These are phyloP conservation scores for Globisporangium orthogonon DNA, from an alignment of 352 stramenopile species.

Conservation along the genomic window DNA sequence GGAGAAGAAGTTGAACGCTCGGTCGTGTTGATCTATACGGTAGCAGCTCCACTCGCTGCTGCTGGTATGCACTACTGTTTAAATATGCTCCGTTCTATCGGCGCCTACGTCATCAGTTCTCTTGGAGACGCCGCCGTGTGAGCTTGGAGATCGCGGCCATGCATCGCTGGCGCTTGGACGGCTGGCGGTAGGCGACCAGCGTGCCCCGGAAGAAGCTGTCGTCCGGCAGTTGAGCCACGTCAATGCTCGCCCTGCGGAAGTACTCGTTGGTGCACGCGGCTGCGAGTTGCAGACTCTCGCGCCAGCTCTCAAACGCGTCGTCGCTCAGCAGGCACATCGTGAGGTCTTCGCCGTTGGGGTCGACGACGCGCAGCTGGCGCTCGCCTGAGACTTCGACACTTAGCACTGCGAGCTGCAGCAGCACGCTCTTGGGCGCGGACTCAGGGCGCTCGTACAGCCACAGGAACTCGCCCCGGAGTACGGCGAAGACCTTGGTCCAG, in stretches of 20 bases:
- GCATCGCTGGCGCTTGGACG: conserved; percentile 31
- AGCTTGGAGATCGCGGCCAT: conserved; percentile 24
- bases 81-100: too few relatives aligned
- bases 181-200: conserved; percentile 27
- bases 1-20: too few relatives aligned
- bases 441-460: conserved; percentile 49
- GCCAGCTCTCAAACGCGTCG: conserved; percentile 24
- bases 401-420: conserved; percentile 54
- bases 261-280: conserved; percentile 29
- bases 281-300: conserved; percentile 29
- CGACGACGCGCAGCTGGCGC: conserved; percentile 29
- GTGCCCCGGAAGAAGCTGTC: conserved; percentile 45
- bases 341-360: conserved; percentile 42
- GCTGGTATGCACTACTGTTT: too few relatives aligned
- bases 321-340: conserved; percentile 30
- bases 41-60: too few relatives aligned
- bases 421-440: conserved; percentile 17
- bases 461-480: conserved; percentile 46
- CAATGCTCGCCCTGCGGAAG: conserved; percentile 26
- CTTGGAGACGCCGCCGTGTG: conserved; percentile 10
- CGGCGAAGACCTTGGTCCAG: conserved; percentile 64
- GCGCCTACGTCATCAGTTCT: neutral
- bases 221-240: conserved; percentile 27
- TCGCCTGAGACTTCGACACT: conserved; percentile 25
- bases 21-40: too few relatives aligned